Base-by-base conservation (phyloP, 75 land plant species). In the Adiantum capillusveneris region DNA sequence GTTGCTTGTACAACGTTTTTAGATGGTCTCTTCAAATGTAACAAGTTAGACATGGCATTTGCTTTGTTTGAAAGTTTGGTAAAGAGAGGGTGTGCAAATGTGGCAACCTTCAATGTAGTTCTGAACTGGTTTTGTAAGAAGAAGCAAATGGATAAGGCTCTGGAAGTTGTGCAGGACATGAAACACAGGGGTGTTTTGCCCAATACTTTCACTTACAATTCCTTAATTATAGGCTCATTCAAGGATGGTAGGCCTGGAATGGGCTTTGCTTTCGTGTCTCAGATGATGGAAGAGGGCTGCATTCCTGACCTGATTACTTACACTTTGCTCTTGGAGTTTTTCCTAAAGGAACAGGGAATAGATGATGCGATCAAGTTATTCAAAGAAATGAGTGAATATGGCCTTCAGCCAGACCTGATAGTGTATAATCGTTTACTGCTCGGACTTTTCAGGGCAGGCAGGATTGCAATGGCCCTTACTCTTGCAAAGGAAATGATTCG, bases 231-330 rank as follows among this genome's bases (percentile, higher is more conserved):
- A 53, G 87, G 82, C 0, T 80, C 77, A 54, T 78, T 77, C 57
- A 57, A 61, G 13, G 30, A 74, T 16, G 63, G 60, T 44, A 71
- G 78, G 44, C 0, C 89, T 26, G 79, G 82, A 51, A 74, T 69
- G 43, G 89, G 77, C 19, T 66, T 79, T 29, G 65, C 60, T 14
- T 44, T 88, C 36, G 53, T 85, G 22, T 0, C 56, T 20, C 70
- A 83, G 49, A 92, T 92, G 95, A 72, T 50, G 67, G 71, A 82
- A 53, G 84, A 84, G 5, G 95, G 90, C 11, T 64, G 81, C n/a
- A 53, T 30, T 1, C 89, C 89, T 7, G 75, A 88, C 67, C 75
- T 81, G 29, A 50, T 88, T 53, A 83, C 87, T 5, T 92, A 88
- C 59, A 92, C 83, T 62, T 68, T 86, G n/a, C 49, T 92, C 67